Evolutionary conservation across 331 rosid genomes (phyloP).

Genomic region (Prunus yedoensis): DNA sequence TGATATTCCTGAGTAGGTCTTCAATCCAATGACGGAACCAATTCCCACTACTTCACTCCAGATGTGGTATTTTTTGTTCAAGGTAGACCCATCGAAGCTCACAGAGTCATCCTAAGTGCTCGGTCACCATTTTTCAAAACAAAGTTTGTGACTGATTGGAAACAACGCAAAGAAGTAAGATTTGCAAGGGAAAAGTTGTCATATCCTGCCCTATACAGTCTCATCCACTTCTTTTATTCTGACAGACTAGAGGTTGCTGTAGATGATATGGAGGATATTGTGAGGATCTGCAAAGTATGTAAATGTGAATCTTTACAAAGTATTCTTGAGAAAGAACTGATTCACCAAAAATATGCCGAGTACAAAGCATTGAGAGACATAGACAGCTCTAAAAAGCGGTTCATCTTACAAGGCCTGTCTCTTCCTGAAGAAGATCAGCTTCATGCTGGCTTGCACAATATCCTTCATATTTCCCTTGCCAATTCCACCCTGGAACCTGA

Average conservation of each 20-base stretch:
- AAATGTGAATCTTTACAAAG: constrained; percentile 69
- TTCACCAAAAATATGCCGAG: constrained; percentile 68
- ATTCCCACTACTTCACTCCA: constrained; percentile 56
- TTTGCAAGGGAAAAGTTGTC: constrained; percentile 71
- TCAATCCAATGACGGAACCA: constrained; percentile 54
- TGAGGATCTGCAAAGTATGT: constrained; percentile 92
- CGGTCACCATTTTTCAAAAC: constrained; percentile 79
- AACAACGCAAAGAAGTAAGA: constrained; percentile 78
- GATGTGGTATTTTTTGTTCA: constrained; percentile 70
- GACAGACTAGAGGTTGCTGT: constrained; percentile 90
- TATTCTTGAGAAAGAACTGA: constrained; percentile 69
- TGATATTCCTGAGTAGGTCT: constrained; percentile 58
- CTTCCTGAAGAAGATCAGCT: constrained; percentile 88
- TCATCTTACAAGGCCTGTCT: constrained; percentile 75
- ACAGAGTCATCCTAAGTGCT: constrained; percentile 78
- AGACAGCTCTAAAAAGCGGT: constrained; percentile 78
- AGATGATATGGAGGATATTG: constrained; percentile 87
- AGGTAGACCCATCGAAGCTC: constrained; percentile 87
- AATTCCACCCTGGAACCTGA: constrained; percentile 44
- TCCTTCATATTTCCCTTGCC: constrained; percentile 58
- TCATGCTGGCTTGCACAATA: constrained; percentile 60
- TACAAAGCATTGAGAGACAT: constrained; percentile 72
- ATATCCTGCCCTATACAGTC: constrained; percentile 79
- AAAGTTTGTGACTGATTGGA: constrained; percentile 81
- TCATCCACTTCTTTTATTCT: constrained; percentile 82